Evolutionary conservation across 2,329 filamentous ascomycete genomes (phyloP).

Genomic region (Colletotrichum lindemuthianum): DNA sequence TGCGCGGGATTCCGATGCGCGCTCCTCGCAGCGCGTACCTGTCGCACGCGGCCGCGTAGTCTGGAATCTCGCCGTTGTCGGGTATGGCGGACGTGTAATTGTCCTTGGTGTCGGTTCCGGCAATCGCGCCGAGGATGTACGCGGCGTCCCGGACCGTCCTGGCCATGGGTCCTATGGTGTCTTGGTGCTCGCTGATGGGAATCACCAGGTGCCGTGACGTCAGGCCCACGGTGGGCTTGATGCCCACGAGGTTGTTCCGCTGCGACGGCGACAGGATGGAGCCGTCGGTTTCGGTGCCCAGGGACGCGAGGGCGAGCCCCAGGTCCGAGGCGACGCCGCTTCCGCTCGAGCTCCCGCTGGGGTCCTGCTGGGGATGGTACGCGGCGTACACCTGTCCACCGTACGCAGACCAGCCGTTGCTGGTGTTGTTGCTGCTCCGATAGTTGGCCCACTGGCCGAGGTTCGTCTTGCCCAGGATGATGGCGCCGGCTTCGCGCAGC

Average conservation of each 20-base stretch:
- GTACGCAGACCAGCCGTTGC: conserved; percentile 71
- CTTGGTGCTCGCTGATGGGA: conserved; percentile 71
- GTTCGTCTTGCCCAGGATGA: conserved; percentile 73
- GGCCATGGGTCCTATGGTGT: conserved; percentile 71
- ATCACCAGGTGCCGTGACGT: conserved; percentile 71
- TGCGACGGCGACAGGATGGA: conserved; percentile 67
- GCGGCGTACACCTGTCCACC: conserved; percentile 70
- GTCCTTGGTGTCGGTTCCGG: conserved; percentile 67
- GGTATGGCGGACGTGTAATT: conserved; percentile 71
- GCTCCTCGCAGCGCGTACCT: conserved; percentile 63
- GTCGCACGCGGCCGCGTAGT: conserved; percentile 69
- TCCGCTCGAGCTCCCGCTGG: conserved; percentile 69
- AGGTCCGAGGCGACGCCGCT: conserved; percentile 68
- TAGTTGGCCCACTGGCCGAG: conserved; percentile 72
- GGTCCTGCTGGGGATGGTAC: conserved; percentile 70
- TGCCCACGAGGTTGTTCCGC: conserved; percentile 70
- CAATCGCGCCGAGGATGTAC: conserved; percentile 68
- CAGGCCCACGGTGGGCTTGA: conserved; percentile 74
- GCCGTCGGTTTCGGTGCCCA: conserved; percentile 73
- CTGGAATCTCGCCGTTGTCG: conserved; percentile 62
- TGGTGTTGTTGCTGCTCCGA: conserved; percentile 63
- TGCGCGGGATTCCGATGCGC: conserved; percentile 71
- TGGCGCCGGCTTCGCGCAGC: conserved; percentile 66
- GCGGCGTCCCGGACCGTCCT: conserved; percentile 72
- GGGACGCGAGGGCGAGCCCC: conserved; percentile 65